Conservation (phyloP, 164 flowering plant genomes). For the grape (Vitis vinifera) region ASM3070453v1 NC_081820.1:27334501-27335000, state of each 20-base stretch:
- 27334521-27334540: too few species aligned
- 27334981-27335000: constrained; percentile 85
- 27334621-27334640: constrained; percentile 42
- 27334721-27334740: constrained; percentile 49
- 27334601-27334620: background rate
- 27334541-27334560: too few species aligned
- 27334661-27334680: constrained; percentile 77
- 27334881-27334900: background rate
- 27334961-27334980: constrained; percentile 81
- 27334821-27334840: constrained; percentile 72
- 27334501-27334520: too few species aligned
- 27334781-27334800: constrained; percentile 64
- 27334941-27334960: constrained; percentile 52
- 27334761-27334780: constrained; percentile 69
- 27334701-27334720: constrained; percentile 62
- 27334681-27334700: constrained; percentile 49
- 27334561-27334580: too few species aligned
- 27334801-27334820: constrained; percentile 74
- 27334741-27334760: constrained; percentile 56
- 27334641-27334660: constrained; percentile 55
- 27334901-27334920: background rate
- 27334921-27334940: constrained; percentile 33
- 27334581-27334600: too few species aligned
- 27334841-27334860: constrained; percentile 69
- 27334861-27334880: constrained; percentile 1